Percentiles rank a stretch among this genome's conserved stretches.
Evolutionary conservation across 1,284 basidiomycete species (phyloP).

Genomic region (Apiotrichum montevideense): DNA sequence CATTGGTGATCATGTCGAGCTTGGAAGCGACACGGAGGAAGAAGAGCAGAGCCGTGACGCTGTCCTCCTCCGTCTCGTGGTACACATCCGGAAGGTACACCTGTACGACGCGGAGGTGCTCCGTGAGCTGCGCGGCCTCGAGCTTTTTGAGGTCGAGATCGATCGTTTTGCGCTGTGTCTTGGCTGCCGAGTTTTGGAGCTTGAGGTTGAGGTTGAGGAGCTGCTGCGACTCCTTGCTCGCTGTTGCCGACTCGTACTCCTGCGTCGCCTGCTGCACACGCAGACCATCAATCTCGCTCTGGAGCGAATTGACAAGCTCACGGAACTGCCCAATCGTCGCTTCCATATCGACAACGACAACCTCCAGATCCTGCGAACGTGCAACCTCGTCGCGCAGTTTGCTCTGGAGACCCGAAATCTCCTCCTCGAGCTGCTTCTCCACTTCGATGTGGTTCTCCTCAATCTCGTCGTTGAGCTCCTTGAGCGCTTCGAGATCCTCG

Average conservation of each 20-base stretch:
- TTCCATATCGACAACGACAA: constrained; percentile 75
- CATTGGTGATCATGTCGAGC: constrained; percentile 71
- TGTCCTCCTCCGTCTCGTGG: constrained; percentile 75
- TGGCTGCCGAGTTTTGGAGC: constrained; percentile 77
- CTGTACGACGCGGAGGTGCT: constrained; percentile 60
- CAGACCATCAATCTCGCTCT: constrained; percentile 78
- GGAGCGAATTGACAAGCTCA: constrained; percentile 75
- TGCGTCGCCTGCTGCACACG: constrained; percentile 76
- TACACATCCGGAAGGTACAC: constrained; percentile 80
- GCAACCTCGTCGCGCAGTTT: constrained; percentile 62
- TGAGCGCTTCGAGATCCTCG: constrained; percentile 90
- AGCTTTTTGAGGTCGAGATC: constrained; percentile 79
- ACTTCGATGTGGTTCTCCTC: constrained; percentile 95
- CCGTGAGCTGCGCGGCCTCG: constrained; percentile 71
- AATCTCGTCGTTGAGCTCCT: constrained; percentile 93
- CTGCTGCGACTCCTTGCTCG: constrained; percentile 64
- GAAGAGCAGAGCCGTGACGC: constrained; percentile 80
- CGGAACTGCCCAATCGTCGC: constrained; percentile 82
- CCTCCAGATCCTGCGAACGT: constrained; percentile 65
- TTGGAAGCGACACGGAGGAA: constrained; percentile 81
- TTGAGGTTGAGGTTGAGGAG: constrained; percentile 90
- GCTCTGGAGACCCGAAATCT: constrained; percentile 59
- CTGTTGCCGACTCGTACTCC: constrained; percentile 69
- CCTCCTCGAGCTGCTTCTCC: constrained; percentile 84
- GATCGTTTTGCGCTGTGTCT: constrained; percentile 79